phyloP scores from a whole-genome alignment of 768 basidiomycete genomes.

The Mycena galericulata region DNA sequence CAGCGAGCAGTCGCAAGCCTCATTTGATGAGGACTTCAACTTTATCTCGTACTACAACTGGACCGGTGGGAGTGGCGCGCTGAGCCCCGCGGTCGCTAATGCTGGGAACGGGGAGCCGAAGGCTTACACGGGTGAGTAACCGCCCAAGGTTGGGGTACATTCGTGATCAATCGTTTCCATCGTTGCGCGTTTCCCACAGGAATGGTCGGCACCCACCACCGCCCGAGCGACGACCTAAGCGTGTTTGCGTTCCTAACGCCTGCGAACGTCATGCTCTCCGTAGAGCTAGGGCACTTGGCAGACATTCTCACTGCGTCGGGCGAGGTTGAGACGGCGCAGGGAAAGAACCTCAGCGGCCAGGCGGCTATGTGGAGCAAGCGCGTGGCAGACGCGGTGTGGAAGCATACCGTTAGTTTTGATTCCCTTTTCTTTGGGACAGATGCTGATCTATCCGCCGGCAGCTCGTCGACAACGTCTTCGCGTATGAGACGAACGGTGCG shows the following conservation, averaged over 20 bases:
- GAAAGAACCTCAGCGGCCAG: slow-evolving; percentile 62
- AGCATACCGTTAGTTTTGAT: slow-evolving; percentile 60
- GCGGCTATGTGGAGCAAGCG: slow-evolving; percentile 70
- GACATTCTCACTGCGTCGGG: slow-evolving; percentile 53
- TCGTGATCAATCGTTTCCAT: too few species aligned
- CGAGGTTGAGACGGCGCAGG: slow-evolving; percentile 51
- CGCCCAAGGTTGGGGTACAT: too few species aligned
- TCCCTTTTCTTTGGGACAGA: background rate
- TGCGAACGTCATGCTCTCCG: slow-evolving; percentile 86
- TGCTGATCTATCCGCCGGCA: slow-evolving; percentile 38
- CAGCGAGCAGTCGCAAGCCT: slow-evolving; percentile 78
- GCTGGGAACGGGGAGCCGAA: slow-evolving; percentile 82
- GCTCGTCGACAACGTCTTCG: slow-evolving; percentile 75
- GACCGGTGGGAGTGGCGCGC: slow-evolving; percentile 76
- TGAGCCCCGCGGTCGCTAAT: slow-evolving; percentile 75
- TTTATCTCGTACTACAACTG: slow-evolving; percentile 85
- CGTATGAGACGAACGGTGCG: slow-evolving; percentile 81
- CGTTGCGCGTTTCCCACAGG: slow-evolving; percentile 32
- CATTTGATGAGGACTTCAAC: slow-evolving; percentile 78
- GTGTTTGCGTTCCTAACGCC: slow-evolving; percentile 81
- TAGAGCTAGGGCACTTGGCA: slow-evolving; percentile 73
- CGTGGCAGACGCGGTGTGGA: slow-evolving; percentile 72
- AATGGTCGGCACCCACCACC: slow-evolving; percentile 80
- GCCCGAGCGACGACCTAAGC: slow-evolving; percentile 82
- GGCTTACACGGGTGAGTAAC: slow-evolving; percentile 71